Evolutionary conservation across 2,329 filamentous ascomycete genomes (phyloP).

Genomic region (Arthrocladium fulminans): DNA sequence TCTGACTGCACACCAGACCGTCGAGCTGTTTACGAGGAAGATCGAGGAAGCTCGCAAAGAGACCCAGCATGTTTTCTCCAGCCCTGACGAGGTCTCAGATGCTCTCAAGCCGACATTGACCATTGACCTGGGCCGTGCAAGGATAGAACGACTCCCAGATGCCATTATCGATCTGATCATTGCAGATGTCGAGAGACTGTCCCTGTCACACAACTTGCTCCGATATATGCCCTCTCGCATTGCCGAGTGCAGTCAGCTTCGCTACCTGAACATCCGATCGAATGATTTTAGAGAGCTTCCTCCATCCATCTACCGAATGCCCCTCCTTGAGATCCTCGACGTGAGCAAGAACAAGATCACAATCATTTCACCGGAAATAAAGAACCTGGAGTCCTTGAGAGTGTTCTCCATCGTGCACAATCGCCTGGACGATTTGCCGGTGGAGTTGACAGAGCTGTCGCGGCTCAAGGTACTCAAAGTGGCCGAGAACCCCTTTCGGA

Average conservation of each 20-base stretch:
- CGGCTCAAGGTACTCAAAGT: conserved; percentile 84
- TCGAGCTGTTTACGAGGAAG: conserved; percentile 36
- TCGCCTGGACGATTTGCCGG: conserved; percentile 71
- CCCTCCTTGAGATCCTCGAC: conserved; percentile 84
- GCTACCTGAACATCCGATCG: conserved; percentile 42
- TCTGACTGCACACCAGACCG: conserved; percentile 34
- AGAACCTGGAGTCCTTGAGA: conserved; percentile 73
- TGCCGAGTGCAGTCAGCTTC: conserved; percentile 39
- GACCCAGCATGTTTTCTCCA: conserved; percentile 39
- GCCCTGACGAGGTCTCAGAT: conserved; percentile 38
- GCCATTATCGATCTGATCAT: conserved; percentile 44
- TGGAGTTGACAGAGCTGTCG: conserved; percentile 79
- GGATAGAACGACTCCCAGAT: conserved; percentile 41
- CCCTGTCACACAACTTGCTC: conserved; percentile 45
- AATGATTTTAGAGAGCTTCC: conserved; percentile 53
- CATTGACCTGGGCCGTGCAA: conserved; percentile 43
- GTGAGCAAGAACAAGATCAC: conserved; percentile 80
- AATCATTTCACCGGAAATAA: conserved; percentile 67
- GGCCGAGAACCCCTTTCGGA: conserved; percentile 75
- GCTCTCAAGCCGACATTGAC: conserved; percentile 42
- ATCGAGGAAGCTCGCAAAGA: conserved; percentile 41
- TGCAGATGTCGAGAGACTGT: conserved; percentile 45
- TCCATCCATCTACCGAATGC: conserved; percentile 66
- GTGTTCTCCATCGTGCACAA: conserved; percentile 84
- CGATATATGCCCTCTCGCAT: conserved; percentile 41